Percentiles rank a stretch among this genome's conserved stretches.
Evolutionary conservation across 2,329 filamentous ascomycete genomes (phyloP).

Genomic region (Curvularia sp.): DNA sequence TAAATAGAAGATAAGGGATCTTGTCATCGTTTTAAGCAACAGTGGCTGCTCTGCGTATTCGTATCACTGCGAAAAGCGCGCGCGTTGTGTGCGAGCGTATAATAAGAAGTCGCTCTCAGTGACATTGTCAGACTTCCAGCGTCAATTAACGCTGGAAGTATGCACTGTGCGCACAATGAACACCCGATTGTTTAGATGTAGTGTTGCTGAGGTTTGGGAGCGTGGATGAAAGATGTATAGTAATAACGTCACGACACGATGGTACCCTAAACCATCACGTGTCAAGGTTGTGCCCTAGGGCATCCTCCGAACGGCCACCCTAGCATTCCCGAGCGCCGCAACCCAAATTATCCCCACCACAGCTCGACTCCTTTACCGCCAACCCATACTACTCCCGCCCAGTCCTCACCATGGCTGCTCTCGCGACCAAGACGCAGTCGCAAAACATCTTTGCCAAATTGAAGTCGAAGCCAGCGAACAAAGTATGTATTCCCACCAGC

Average conservation of each 20-base stretch:
- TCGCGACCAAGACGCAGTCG: conserved; percentile 90
- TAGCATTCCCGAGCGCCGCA: conserved; percentile 34
- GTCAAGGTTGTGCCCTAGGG: conserved; percentile 14
- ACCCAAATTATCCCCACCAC: conserved; percentile 42
- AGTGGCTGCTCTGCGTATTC: background rate
- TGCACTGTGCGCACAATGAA: background rate
- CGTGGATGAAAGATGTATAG: background rate
- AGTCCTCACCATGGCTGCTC: conserved; percentile 61
- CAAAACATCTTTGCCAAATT: conserved; percentile 98
- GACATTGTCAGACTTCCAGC: background rate
- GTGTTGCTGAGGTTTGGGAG: background rate
- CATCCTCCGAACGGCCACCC: conserved; percentile 24
- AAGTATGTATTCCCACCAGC: conserved; percentile 64
- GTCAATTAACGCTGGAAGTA: background rate
- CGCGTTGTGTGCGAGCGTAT: background rate
- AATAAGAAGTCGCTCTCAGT: background rate
- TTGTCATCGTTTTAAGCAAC: conserved; percentile 9
- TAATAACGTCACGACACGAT: background rate
- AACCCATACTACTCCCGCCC: conserved; percentile 29
- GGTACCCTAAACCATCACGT: conserved; percentile 21
- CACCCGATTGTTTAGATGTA: background rate
- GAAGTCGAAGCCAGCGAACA: conserved; percentile 93
- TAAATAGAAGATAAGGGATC: conserved; percentile 15
- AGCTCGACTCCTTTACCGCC: conserved; percentile 37
- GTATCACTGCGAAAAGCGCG: background rate